Evolutionary conservation across 2,329 filamentous ascomycete genomes (phyloP), one percentile per base, ranked within the genome.

Genomic region (Penicillium sp.): DNA sequence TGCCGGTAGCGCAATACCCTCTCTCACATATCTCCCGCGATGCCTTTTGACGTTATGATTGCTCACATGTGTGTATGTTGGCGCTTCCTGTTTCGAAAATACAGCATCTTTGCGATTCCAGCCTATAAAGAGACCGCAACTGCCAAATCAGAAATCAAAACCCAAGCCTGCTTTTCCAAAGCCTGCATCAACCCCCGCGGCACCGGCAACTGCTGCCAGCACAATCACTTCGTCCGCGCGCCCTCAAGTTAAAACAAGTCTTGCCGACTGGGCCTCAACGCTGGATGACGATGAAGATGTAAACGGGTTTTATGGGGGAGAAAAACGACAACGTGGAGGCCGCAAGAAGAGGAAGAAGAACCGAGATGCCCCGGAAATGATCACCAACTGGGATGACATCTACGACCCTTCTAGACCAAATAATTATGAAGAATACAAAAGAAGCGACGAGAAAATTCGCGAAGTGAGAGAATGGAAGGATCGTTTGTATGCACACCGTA

Each of bases 401-500:
- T 97, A 96, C 70, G 92, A 96, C 66, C 90, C 91, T 0, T 79
- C 87, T 11, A 79, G 89, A 40, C 91, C 92, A 8, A 95, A 90
- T 42, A 91, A 86, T 63, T 89, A 93, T 50, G 88, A 92, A 55
- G 89, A 93, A 66, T 97, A 94, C 68, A 82, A 89, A 59, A 81
- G 86, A 59, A 94, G 90, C 66, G 90, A 95, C 58, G 91, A 96
- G 74, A 88, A 90, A 68, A 83, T 92, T 58, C 78, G 82, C 18
- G 91, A 95, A 68, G 83, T 91, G 3, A 81, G 84, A 57, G 91
- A 95, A 65, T 97, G 92, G 92, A 95, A 92, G 69, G 84, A 87
- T 42, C 76, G 89, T 38, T 78, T 96, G 14, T 92, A 94, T 70
- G 84, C 85, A 14, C 89, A 91, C 67, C 81, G 85, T 46, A 81